These are phyloP conservation scores for Mucor racemosus DNA, from an alignment of 371 early-diverging fungal species.

Conservation along the genomic window DNA sequence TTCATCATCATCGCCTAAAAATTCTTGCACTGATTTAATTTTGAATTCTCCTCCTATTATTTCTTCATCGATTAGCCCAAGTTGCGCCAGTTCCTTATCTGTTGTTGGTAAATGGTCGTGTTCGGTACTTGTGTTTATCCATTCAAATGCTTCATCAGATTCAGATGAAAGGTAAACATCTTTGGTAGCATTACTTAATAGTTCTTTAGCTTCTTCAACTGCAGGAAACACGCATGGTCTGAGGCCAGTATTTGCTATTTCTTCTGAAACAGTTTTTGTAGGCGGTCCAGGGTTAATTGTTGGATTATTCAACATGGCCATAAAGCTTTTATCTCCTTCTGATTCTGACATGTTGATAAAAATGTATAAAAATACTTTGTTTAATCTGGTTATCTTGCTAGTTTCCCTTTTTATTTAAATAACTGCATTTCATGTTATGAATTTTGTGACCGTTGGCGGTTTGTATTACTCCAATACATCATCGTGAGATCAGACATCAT, in stretches of 20 bases:
- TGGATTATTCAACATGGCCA: slow-evolving; percentile 32
- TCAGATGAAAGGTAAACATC: slow-evolving; percentile 24
- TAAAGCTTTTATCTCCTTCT: slow-evolving; percentile 18
- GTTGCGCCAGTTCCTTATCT: slow-evolving; percentile 12
- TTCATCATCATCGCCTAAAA: slow-evolving; percentile 1
- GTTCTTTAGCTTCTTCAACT: slow-evolving; percentile 11
- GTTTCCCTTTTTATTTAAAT: neutral
- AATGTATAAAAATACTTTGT: neutral
- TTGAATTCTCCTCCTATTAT: neutral
- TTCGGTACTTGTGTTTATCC: slow-evolving; percentile 15
- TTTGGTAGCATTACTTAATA: slow-evolving; percentile 7
- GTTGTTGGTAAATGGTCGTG: slow-evolving; percentile 8
- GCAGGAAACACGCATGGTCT: slow-evolving; percentile 10
- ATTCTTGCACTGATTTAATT: slow-evolving; percentile 13
- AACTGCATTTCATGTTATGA: neutral
- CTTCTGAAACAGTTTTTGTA: neutral
- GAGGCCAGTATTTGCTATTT: neutral
- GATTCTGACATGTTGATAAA: slow-evolving; percentile 9
- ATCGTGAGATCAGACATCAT: slow-evolving; percentile 2
- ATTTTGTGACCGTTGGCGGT: neutral
- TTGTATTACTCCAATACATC: neutral
- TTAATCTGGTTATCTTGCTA: neutral
- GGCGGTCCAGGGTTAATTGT: slow-evolving; percentile 25
- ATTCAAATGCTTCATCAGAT: slow-evolving; percentile 30
- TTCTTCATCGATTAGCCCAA: slow-evolving; percentile 15